Base-by-base conservation (phyloP, 192 early-diverging fungal species). In the Backusella westeae region DNA sequence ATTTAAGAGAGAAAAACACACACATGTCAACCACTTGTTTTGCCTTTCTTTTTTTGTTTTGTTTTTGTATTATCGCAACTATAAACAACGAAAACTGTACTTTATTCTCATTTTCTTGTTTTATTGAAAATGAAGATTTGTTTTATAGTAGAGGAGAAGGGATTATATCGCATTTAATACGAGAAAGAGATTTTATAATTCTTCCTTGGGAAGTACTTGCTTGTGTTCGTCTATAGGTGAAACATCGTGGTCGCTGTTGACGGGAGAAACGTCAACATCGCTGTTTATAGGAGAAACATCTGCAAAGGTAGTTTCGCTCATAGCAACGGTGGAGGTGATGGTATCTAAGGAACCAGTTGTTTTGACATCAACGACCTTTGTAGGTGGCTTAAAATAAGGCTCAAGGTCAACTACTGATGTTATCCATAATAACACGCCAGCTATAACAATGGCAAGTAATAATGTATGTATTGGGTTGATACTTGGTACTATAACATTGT, bases 391-490 rank as follows among this genome's bases (percentile, higher is more conserved):
- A 15, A 72, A 19, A 34, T 72, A 35, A 52, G 44, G 12, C 26
- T 49, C 34, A 21, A 49, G 32, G 36, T 49, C 44, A 56, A 72
- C 23, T 10, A 34, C 32, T 2, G 46, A 35, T n/a, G 67, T 56
- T 7, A 69, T 15, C 32, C 67, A 70, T 19, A 76, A 34, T 41
- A 70, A 36, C 15, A 69, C 1, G 4, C 23, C 73, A 34, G 78
- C 67, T 15, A 79, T 23, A 29, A 35, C 12, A 19, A 79, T 34
- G 6, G 78, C 78, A 49, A 74, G 46, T 6, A 79, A 35, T 14
- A 79, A 17, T 41, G 78, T 79, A 44, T 71, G 53, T 21, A 79
- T 21, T 34, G 78, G 78, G 46, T 79, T 79, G 17, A 79, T n/a
- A 19, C 42, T 56, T 21, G 23, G 14, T 17, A 52, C 32, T 71